Base-by-base conservation (phyloP, 2,329 filamentous ascomycete genomes). In the Aspergillus sp. region DNA sequence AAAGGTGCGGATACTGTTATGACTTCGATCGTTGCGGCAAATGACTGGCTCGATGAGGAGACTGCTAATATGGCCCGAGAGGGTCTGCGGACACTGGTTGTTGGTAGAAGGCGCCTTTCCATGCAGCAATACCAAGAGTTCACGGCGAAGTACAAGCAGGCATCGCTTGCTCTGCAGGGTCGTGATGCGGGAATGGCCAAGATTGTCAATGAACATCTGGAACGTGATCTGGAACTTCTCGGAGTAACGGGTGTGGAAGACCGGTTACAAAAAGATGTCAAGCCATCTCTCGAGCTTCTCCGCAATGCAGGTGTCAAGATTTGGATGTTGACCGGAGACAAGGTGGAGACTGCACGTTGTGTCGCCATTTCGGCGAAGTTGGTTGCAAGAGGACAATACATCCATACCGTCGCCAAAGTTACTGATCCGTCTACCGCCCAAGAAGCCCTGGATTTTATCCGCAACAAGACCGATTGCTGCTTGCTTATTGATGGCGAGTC, bases 51-150 rank as follows among this genome's bases (percentile, higher is more conserved):
- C 0, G 93, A 98, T 57, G 93, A 98, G 67, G 93, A 98, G 68
- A 97, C 93, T 0, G 88, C 89, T n/a, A 98, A 98, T 66, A 98
- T 98, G 94, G 94, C 94, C 5, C 84, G 93, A 43, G 94, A 98
- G 74, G 93, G 93, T 35, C 75, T 98, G 44, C 85, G 93, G 49
- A 98, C 93, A 0, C 77, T 98, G 5, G 93, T 98, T 5, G 86
- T 98, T 22, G 94, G 93, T n/a, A 82, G 94, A 42, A 95, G 93
- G 67, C 85, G 83, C 58, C 76, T 98, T 5, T 91, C 89, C 0
- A 59, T 75, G 5, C 79, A 85, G 56, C 86, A 90, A 58, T 97
- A 96, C 63, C 76, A 82, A 37, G 85, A 90, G 37, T 98, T 98
- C 62, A 79, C 85, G 0, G 65, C 74, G 20, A 82, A 78, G 44